Percentiles rank a stretch among this genome's conserved stretches.
Evolutionary conservation across 352 stramenopile genomes (phyloP).

Genomic region (Saprolegnia parasitica): DNA sequence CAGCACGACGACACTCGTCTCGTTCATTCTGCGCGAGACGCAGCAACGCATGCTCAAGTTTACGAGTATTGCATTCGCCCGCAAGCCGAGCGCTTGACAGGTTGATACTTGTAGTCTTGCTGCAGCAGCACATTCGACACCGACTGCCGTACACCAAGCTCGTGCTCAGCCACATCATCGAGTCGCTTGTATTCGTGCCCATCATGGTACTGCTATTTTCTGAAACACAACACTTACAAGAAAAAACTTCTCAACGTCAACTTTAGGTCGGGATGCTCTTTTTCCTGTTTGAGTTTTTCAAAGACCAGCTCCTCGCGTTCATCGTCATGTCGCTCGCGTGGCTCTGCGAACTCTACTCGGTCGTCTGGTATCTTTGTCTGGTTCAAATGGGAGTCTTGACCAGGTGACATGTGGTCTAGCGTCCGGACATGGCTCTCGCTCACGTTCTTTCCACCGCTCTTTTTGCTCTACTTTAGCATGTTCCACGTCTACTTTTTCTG

Average conservation of each 20-base stretch:
- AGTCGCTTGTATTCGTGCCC: conserved; percentile 92
- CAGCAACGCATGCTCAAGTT: conserved; percentile 92
- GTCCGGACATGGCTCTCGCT: conserved; percentile 64
- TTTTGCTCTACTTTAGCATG: conserved; percentile 92
- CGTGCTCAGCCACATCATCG: conserved; percentile 83
- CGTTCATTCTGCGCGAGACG: conserved; percentile 91
- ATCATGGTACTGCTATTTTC: conserved; percentile 82
- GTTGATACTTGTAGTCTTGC: conserved; percentile 41
- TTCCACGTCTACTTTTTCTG: conserved; percentile 95
- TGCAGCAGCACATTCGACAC: conserved; percentile 76
- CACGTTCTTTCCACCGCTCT: conserved; percentile 84
- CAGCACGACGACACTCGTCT: conserved; percentile 88
- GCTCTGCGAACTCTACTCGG: conserved; percentile 86
- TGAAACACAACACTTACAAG: background rate
- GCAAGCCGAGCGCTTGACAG: no score
- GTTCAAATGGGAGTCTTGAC: background rate
- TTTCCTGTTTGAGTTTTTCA: conserved; percentile 95
- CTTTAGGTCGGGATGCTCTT: conserved; percentile 90
- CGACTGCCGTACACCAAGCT: conserved; percentile 69
- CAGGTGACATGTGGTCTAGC: conserved; percentile 35
- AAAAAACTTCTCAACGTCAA: background rate
- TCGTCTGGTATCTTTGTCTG: conserved; percentile 58
- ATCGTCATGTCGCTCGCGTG: conserved; percentile 85
- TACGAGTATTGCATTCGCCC: no score
- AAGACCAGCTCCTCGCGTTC: conserved; percentile 88